Conservation (phyloP, 129 eudicot genomes). For the Dittrichia graveolens region DNA sequence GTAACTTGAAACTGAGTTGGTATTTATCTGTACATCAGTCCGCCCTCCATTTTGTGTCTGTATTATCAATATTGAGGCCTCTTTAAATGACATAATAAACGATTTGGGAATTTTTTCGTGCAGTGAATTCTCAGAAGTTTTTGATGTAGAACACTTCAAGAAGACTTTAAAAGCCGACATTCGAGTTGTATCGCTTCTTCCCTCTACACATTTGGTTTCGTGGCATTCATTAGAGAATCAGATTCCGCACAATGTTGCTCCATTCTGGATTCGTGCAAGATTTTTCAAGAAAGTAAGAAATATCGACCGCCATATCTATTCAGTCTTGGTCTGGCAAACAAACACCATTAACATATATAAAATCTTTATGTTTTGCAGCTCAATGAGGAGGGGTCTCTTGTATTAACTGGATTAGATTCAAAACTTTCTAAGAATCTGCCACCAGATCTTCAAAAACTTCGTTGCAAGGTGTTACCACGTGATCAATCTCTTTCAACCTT, state of each 20-base stretch:
- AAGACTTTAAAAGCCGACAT: constrained; percentile 65
- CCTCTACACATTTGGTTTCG: constrained; percentile 55
- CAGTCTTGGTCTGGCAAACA: neutral
- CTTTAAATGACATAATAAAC: neutral
- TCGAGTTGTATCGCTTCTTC: constrained; percentile 60
- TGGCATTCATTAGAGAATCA: constrained; percentile 52
- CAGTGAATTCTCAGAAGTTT: constrained; percentile 74
- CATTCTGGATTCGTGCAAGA: constrained; percentile 65
- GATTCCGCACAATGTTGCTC: constrained; percentile 55
- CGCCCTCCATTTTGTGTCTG: neutral
- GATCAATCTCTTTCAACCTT: neutral
- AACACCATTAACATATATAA: neutral
- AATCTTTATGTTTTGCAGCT: constrained; percentile 48
- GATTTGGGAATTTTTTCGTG: constrained; percentile 5
- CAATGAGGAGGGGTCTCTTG: constrained; percentile 64
- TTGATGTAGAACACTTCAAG: constrained; percentile 70
- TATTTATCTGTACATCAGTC: neutral
- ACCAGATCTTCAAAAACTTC: constrained; percentile 73
- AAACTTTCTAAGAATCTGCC: constrained; percentile 71
- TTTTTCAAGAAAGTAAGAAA: constrained; percentile 62
- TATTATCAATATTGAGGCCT: neutral
- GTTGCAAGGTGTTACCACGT: constrained; percentile 54
- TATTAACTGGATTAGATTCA: constrained; percentile 68
- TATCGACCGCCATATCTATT: neutral
- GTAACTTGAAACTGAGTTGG: neutral